phyloP scores from a whole-genome alignment of 1,284 basidiomycete species.

The Austropuccinia psidii region DNA sequence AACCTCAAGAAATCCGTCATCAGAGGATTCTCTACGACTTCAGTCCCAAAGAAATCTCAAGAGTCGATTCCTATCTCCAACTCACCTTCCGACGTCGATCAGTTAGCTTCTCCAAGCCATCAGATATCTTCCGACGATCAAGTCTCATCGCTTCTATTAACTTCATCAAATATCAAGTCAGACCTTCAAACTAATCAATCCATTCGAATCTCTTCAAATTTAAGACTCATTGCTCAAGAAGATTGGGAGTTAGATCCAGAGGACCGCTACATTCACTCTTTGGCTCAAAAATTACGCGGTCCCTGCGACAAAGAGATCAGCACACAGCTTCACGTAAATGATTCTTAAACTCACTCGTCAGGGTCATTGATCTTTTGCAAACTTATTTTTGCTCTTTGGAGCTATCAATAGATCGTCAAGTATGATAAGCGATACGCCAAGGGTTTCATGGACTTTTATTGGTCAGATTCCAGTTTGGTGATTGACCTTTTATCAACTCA shows the following conservation, averaged over 20 bases:
- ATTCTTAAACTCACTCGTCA: background rate
- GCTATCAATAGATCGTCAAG: conserved; percentile 61
- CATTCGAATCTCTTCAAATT: background rate
- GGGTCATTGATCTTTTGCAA: background rate
- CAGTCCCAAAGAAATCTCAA: conserved; percentile 67
- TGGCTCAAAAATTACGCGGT: conserved; percentile 68
- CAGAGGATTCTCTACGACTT: conserved; percentile 75
- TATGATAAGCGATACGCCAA: conserved; percentile 70
- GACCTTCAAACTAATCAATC: conserved; percentile 4
- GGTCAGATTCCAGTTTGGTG: conserved; percentile 46
- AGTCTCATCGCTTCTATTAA: conserved; percentile 20
- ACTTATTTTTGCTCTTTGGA: background rate
- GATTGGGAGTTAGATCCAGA: conserved; percentile 43
- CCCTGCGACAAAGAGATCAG: conserved; percentile 80
- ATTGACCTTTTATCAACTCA: background rate
- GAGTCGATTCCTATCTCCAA: conserved; percentile 38
- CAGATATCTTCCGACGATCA: conserved; percentile 30
- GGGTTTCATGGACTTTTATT: conserved; percentile 56
- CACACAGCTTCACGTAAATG: conserved; percentile 57
- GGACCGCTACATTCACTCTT: conserved; percentile 44
- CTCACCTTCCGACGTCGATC: conserved; percentile 37
- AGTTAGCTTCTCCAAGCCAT: too few species aligned
- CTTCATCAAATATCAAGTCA: conserved; percentile 36
- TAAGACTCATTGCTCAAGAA: background rate
- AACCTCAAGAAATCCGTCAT: conserved; percentile 43